Base-by-base conservation (phyloP, 345 rosid genomes). In the Heritiera fomes region DNA sequence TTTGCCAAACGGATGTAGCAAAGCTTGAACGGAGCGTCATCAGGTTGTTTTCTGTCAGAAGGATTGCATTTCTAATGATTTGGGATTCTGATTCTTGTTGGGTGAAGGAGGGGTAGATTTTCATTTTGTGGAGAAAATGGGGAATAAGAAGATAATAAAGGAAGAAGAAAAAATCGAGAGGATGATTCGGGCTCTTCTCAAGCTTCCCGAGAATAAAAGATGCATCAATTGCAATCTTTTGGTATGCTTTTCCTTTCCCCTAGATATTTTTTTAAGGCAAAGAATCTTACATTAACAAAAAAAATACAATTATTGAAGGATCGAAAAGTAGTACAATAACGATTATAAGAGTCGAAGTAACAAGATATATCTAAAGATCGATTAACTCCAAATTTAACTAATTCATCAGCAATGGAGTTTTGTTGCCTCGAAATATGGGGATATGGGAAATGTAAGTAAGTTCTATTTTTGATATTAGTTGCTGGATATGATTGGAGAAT, bases 191-290 rank as follows among this genome's bases (percentile, higher is more conserved):
- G 84, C 85, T 78, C 91, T 96, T 79, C 77, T 89, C 81, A 94
- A 89, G 75, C 95, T 88, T 75, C 89, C 97, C 0, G 94, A 89
- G 86, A 96, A 96, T 79, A 85, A 91, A 30, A 86, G 92, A 73
- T 96, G 98, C 78, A 89, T 96, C 84, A 96, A 90, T 72, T 96
- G 99, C 91, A 89, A 89, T 43, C 83, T 84, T 66, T 78, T 96
- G 95, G 99, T 94, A 88, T 53, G 62, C 2, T 11, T 71, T 23
- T 7, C 55, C 55, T 11, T 28, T 71, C 38, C 34, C 62, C 53
- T 62, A 53, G 69, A 34, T 34, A 34, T 34, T 34, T 34, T 34
- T 34, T 34, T 34, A 34, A 34, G 2, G 38, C 38, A 34, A 34
- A 34, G 38, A 34, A 3, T 34, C 38, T 34, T 34, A 34, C 1